Conservation (phyloP, 1,139 yeast genomes). For the Pichia sp. region DNA sequence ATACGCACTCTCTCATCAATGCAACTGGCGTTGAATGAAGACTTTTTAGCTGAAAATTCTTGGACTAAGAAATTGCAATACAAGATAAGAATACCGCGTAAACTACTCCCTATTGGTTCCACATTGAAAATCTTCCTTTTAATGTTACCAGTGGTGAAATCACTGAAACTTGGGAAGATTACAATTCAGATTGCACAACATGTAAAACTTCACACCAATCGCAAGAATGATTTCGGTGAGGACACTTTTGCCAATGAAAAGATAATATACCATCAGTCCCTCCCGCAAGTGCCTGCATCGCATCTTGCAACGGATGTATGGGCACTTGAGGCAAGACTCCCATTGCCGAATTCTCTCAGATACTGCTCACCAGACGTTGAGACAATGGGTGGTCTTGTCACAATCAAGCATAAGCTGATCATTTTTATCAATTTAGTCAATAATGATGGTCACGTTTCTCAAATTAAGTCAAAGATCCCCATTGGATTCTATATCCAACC, state of each 20-base stretch:
- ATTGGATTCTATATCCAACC: constrained; percentile 39
- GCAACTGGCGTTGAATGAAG: constrained; percentile 26
- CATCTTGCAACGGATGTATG: constrained; percentile 41
- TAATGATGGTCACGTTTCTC: constrained; percentile 65
- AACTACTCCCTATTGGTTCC: constrained; percentile 58
- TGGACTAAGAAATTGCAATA: constrained; percentile 66
- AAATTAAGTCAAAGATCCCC: constrained; percentile 70
- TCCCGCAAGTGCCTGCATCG: constrained; percentile 25
- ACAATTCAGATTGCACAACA: constrained; percentile 48
- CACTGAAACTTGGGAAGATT: constrained; percentile 41
- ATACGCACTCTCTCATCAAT: constrained; percentile 17
- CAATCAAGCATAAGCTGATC: constrained; percentile 59
- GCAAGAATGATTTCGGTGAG: constrained; percentile 18
- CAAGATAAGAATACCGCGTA: constrained; percentile 46
- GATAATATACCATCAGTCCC: constrained; percentile 31
- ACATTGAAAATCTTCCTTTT: constrained; percentile 43
- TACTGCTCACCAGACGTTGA: constrained; percentile 54
- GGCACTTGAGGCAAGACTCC: constrained; percentile 40
- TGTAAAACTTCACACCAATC: constrained; percentile 34
- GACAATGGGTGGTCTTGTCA: constrained; percentile 40
- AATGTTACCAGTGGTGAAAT: constrained; percentile 55
- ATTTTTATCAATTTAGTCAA: constrained; percentile 46
- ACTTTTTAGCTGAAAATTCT: constrained; percentile 51
- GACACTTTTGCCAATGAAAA: constrained; percentile 34
- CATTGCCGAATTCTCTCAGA: constrained; percentile 45